Conservation (phyloP, 2,329 filamentous ascomycete genomes). For the Xylogone sp. region DNA sequence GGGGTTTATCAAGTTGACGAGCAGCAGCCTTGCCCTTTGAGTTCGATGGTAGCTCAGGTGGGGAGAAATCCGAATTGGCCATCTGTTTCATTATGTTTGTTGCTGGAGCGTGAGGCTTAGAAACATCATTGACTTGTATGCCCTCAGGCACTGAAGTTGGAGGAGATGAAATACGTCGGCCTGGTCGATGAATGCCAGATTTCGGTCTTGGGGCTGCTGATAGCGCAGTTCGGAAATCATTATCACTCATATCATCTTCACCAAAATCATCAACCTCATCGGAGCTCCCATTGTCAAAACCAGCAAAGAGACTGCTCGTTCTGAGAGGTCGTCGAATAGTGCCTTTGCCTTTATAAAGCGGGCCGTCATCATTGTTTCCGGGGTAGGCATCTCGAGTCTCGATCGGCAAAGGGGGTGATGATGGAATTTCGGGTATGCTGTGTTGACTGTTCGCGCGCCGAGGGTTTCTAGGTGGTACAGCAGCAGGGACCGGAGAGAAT, state of each 20-base stretch:
- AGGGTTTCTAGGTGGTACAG: constrained; percentile 57
- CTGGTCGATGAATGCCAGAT: constrained; percentile 10
- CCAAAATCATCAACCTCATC: constrained; percentile 62
- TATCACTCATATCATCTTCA: constrained; percentile 60
- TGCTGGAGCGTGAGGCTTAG: constrained; percentile 8
- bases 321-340: constrained; percentile 65
- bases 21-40: constrained; percentile 15
- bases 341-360: constrained; percentile 53
- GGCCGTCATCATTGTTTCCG: constrained; percentile 77
- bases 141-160: constrained; percentile 25
- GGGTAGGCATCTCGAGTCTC: constrained; percentile 65
- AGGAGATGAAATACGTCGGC: constrained; percentile 12
- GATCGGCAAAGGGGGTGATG: constrained; percentile 39
- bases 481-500: constrained; percentile 50
- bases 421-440: constrained; percentile 40
- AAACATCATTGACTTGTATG: constrained; percentile 16
- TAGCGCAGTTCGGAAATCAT: constrained; percentile 63
- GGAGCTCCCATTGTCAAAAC: constrained; percentile 71
- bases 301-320: constrained; percentile 82
- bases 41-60: constrained; percentile 14
- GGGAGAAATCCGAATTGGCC: constrained; percentile 12
- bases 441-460: constrained; percentile 46
- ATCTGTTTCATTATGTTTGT: constrained; percentile 13
- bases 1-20: constrained; percentile 26
- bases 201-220: constrained; percentile 54